phyloP scores from a whole-genome alignment of 2,329 filamentous ascomycete genomes.

The Aspergillus intermedius region DNA sequence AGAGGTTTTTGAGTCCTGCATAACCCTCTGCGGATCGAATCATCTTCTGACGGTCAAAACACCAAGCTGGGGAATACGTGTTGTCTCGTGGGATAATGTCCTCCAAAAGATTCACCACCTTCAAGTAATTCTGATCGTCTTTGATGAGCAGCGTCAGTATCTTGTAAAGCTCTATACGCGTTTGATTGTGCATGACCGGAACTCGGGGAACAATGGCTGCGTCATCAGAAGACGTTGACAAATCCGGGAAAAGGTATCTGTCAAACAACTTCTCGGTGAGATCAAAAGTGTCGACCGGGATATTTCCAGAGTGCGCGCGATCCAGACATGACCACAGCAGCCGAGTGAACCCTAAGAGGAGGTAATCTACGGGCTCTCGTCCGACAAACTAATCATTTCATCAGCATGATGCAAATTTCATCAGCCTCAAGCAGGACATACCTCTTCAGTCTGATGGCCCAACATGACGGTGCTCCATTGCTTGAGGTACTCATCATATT shows the following conservation, averaged over 20 bases:
- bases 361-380: constrained; percentile 37
- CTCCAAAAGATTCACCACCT: constrained; percentile 48
- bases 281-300: constrained; percentile 30
- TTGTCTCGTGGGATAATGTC: constrained; percentile 53
- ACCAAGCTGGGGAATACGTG: constrained; percentile 54
- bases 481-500: constrained; percentile 35
- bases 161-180: constrained; percentile 55
- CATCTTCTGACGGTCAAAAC: constrained; percentile 59
- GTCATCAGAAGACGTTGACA: constrained; percentile 27
- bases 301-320: constrained; percentile 27
- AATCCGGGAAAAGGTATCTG: constrained; percentile 59
- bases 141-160: constrained; percentile 54
- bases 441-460: constrained; percentile 38
- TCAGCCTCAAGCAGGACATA: constrained; percentile 12
- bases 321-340: constrained; percentile 40
- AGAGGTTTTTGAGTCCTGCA: constrained; percentile 83
- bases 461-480: constrained; percentile 40
- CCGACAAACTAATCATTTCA: constrained; percentile 37
- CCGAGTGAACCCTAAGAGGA: constrained; percentile 38
- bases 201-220: constrained; percentile 28
- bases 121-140: constrained; percentile 43
- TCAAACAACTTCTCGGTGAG: constrained; percentile 52
- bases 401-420: constrained; percentile 9
- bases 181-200: constrained; percentile 49
- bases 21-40: constrained; percentile 76